These are phyloP conservation scores for Phaffia rhodozyma DNA, from an alignment of 1,284 basidiomycete species.

Conservation along the genomic window DNA sequence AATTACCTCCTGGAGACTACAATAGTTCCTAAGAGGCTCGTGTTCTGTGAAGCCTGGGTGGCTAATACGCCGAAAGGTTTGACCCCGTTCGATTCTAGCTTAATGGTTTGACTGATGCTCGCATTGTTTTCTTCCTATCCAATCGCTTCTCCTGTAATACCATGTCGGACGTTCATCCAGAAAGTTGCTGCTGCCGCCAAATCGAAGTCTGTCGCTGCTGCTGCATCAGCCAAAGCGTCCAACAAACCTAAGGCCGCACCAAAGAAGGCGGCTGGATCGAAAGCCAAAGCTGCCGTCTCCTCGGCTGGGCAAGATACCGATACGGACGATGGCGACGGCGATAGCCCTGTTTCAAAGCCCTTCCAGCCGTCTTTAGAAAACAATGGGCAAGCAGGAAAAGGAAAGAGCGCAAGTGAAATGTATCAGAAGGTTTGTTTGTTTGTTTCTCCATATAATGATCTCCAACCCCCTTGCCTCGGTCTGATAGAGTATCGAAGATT, in stretches of 20 bases:
- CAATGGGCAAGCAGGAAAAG: constrained; percentile 36
- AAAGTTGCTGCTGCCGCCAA: not conserved
- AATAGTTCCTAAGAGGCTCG: not conserved
- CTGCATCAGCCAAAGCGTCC: constrained; percentile 30
- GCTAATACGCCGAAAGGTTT: not conserved
- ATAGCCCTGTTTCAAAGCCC: constrained; percentile 25
- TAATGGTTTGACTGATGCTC: not conserved
- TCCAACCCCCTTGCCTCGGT: no score
- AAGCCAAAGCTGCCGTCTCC: constrained; percentile 25
- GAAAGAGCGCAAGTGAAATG: constrained; percentile 82
- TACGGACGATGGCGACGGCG: constrained; percentile 39
- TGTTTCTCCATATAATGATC: not conserved
- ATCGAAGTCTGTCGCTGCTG: not conserved
- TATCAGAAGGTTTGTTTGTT: constrained; percentile 66
- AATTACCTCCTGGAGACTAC: no score
- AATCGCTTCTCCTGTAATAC: not conserved
- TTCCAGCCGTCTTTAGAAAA: constrained; percentile 24
- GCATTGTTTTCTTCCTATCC: not conserved
- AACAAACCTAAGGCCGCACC: constrained; percentile 36
- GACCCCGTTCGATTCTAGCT: no score
- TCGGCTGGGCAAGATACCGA: constrained; percentile 40
- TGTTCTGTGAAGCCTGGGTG: not conserved
- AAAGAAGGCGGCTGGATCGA: constrained; percentile 49
- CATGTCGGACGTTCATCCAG: not conserved
- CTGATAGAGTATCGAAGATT: not conserved